Conservation (phyloP, 2,329 filamentous ascomycete genomes). For the Ilyonectria robusta region DNA sequence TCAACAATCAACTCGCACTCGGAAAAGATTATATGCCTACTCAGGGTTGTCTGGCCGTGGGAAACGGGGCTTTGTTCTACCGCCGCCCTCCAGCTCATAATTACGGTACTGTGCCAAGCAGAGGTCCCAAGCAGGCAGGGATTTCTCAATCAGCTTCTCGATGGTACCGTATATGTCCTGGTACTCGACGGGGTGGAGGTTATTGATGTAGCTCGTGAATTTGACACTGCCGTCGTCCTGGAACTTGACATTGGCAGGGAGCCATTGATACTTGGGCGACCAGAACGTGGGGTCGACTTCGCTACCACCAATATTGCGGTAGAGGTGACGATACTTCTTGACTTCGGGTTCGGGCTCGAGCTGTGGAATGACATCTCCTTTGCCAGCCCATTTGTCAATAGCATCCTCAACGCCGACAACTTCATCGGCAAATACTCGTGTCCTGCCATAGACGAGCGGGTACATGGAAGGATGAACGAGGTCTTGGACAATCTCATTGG, state of each 20-base stretch:
- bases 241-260: slow-evolving; percentile 54
- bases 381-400: slow-evolving; percentile 36
- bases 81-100: slow-evolving; percentile 23
- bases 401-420: slow-evolving; percentile 45
- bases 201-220: slow-evolving; percentile 63
- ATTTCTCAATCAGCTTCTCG: slow-evolving; percentile 53
- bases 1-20: background rate
- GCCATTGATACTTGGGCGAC: slow-evolving; percentile 50
- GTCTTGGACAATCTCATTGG: slow-evolving; percentile 20
- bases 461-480: slow-evolving; percentile 39
- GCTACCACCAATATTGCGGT: slow-evolving; percentile 61
- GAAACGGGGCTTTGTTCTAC: slow-evolving; percentile 36
- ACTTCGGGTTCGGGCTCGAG: slow-evolving; percentile 69
- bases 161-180: slow-evolving; percentile 52
- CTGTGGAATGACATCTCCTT: slow-evolving; percentile 38
- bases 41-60: slow-evolving; percentile 4
- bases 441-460: slow-evolving; percentile 40
- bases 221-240: slow-evolving; percentile 51
- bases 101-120: slow-evolving; percentile 52
- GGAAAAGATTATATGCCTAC: slow-evolving; percentile 7
- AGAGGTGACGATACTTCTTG: background rate
- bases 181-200: slow-evolving; percentile 57
- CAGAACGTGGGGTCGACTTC: slow-evolving; percentile 67
- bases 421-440: slow-evolving; percentile 54
- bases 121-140: slow-evolving; percentile 63